Conservation (phyloP, 257 asterid genomes). For the Ajuga chamaepitys region DNA sequence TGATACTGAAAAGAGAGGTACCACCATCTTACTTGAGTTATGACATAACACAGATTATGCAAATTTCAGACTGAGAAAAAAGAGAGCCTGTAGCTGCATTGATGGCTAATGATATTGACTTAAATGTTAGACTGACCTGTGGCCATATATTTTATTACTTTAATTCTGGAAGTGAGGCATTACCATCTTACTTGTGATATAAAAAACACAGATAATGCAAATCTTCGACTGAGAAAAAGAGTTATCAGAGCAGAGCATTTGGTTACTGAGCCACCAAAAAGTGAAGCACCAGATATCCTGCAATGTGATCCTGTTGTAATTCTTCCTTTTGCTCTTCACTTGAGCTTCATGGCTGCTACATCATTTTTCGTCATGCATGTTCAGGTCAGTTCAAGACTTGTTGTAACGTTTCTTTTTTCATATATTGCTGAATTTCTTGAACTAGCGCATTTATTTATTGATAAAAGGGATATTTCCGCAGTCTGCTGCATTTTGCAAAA, state of each 20-base stretch:
- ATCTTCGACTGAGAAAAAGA: constrained; percentile 42
- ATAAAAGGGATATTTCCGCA: not conserved
- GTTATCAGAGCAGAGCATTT: constrained; percentile 20
- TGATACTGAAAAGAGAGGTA: not conserved
- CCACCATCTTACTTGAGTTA: no score
- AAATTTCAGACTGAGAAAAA: constrained; percentile 41
- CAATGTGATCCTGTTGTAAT: constrained; percentile 37
- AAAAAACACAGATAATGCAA: constrained; percentile 27
- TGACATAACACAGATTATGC: constrained; percentile 30
- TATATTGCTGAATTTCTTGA: not conserved
- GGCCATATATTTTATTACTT: no score
- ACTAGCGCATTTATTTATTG: not conserved
- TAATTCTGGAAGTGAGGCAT: no score
- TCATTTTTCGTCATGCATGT: constrained; percentile 89
- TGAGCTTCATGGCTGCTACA: constrained; percentile 71
- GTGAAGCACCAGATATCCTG: constrained; percentile 17
- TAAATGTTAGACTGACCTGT: no score
- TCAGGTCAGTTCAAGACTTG: constrained; percentile 46
- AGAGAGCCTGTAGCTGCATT: no score
- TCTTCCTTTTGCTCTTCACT: constrained; percentile 78
- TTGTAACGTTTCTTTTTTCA: not conserved
- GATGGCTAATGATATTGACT: no score
- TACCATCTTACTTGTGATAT: constrained; percentile 14
- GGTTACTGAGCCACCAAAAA: constrained; percentile 25
- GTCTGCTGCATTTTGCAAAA: not conserved